Evolutionary conservation across 129 eudicot genomes (phyloP).

Genomic region (Lactuca saligna): DNA sequence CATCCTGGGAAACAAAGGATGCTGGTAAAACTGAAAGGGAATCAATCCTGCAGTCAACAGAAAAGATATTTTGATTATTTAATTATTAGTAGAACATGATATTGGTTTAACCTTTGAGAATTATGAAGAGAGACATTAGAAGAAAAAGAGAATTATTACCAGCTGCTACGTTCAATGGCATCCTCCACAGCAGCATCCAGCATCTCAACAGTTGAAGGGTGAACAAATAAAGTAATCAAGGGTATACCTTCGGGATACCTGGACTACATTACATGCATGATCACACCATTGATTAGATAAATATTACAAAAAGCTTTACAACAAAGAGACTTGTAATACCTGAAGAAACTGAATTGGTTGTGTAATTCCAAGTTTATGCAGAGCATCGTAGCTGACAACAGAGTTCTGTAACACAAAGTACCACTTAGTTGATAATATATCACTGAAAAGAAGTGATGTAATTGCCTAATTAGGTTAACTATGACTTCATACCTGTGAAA

Average conservation of each 20-base stretch:
- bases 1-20: slow-evolving; percentile 80
- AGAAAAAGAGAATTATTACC: slow-evolving; percentile 41
- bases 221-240: slow-evolving; percentile 69
- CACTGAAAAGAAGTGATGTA: slow-evolving; percentile 6
- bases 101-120: no score
- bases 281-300: slow-evolving; percentile 31
- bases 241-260: slow-evolving; percentile 95
- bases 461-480: background rate
- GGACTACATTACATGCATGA: slow-evolving; percentile 54
- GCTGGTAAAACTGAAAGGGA: slow-evolving; percentile 86
- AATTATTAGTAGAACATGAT: no score
- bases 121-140: background rate
- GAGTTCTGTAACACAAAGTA: slow-evolving; percentile 69
- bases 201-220: slow-evolving; percentile 87
- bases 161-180: slow-evolving; percentile 87
- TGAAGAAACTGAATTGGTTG: slow-evolving; percentile 90
- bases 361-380: slow-evolving; percentile 88
- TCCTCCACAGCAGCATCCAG: slow-evolving; percentile 93
- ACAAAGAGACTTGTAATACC: slow-evolving; percentile 47
- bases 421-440: slow-evolving; percentile 2
- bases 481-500: slow-evolving; percentile 68
- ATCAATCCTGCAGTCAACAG: slow-evolving; percentile 63
- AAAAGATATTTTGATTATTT: background rate
- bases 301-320: slow-evolving; percentile 16
- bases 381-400: slow-evolving; percentile 77